A percentile compares a stretch with the other conserved stretches of the same genome.
phyloP scores from a whole-genome alignment of 2,329 filamentous ascomycete genomes.

The Ceratocystis huliohia region DNA sequence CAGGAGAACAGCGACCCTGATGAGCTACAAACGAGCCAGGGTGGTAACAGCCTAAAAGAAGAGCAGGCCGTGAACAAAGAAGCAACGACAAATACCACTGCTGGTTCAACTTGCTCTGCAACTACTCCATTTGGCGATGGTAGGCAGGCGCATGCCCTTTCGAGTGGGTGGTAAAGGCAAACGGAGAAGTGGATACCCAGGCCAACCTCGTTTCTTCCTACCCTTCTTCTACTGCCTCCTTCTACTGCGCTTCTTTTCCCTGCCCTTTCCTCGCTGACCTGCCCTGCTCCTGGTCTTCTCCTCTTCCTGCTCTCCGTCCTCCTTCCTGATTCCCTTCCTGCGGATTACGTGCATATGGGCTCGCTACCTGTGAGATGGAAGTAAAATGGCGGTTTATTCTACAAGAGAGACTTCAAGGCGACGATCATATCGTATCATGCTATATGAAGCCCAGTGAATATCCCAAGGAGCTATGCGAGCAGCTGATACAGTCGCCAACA shows the following conservation, averaged over 20 bases:
- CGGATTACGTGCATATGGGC: background rate
- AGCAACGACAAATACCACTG: background rate
- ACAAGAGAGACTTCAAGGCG: background rate
- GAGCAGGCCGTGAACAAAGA: background rate
- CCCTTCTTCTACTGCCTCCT: too few species aligned
- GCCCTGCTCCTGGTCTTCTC: background rate
- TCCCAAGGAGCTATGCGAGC: background rate
- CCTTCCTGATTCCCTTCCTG: background rate
- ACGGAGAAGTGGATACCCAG: background rate
- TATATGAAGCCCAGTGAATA: background rate
- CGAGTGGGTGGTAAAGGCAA: background rate
- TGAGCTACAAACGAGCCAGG: background rate
- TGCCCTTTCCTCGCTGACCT: background rate
- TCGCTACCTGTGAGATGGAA: background rate
- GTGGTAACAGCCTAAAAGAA: slow-evolving; percentile 3
- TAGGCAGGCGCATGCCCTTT: background rate
- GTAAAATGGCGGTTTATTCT: background rate
- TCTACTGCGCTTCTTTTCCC: too few species aligned
- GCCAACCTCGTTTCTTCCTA: background rate
- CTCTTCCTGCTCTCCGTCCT: background rate
- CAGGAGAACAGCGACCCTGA: background rate
- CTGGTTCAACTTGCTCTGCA: background rate
- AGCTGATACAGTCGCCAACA: background rate
- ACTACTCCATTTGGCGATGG: background rate
- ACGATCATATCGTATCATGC: background rate